A percentile compares a stretch with the other conserved stretches of the same genome.
Conservation (phyloP, 2,329 filamentous ascomycete genomes). For the Colletotrichum sojae region DNA sequence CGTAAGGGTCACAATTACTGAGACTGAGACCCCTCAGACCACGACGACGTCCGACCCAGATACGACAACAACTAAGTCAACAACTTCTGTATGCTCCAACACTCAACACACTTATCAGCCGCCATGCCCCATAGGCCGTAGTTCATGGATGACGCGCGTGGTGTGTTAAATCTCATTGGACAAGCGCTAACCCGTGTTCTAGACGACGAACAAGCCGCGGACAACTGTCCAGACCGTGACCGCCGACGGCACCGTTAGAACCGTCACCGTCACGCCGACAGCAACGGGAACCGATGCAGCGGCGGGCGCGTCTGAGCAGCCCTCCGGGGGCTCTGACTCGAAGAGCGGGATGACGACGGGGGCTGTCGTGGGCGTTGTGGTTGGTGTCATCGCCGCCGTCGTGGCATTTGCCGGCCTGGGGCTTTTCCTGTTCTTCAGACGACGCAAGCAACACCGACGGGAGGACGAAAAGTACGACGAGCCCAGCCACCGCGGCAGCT, state of each 20-base stretch:
- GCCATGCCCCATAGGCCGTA: constrained; percentile 24
- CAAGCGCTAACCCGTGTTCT: constrained; percentile 8
- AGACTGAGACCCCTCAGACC: constrained; percentile 52
- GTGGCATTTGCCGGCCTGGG: constrained; percentile 53
- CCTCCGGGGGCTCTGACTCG: constrained; percentile 15
- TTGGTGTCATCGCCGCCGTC: constrained; percentile 55
- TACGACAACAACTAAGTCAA: constrained; percentile 39
- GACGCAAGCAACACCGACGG: constrained; percentile 59
- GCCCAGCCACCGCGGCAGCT: constrained; percentile 65
- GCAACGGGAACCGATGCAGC: constrained; percentile 43
- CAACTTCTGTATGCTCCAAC: constrained; percentile 35
- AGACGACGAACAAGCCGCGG: constrained; percentile 26
- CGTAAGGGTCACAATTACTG: constrained; percentile 42
- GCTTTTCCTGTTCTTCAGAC: constrained; percentile 61
- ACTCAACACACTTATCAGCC: constrained; percentile 23
- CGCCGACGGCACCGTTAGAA: constrained; percentile 65
- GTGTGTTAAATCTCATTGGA: constrained; percentile 1
- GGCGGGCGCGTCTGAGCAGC: constrained; percentile 30
- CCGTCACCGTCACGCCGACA: constrained; percentile 68
- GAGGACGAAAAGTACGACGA: constrained; percentile 60
- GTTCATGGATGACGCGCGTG: constrained; percentile 16
- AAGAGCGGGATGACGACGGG: constrained; percentile 58
- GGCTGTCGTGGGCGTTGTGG: constrained; percentile 62
- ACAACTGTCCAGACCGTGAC: constrained; percentile 66
- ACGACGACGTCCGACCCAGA: constrained; percentile 50